phyloP scores from a whole-genome alignment of 2,329 filamentous ascomycete genomes.

The Monilinia polystroma region DNA sequence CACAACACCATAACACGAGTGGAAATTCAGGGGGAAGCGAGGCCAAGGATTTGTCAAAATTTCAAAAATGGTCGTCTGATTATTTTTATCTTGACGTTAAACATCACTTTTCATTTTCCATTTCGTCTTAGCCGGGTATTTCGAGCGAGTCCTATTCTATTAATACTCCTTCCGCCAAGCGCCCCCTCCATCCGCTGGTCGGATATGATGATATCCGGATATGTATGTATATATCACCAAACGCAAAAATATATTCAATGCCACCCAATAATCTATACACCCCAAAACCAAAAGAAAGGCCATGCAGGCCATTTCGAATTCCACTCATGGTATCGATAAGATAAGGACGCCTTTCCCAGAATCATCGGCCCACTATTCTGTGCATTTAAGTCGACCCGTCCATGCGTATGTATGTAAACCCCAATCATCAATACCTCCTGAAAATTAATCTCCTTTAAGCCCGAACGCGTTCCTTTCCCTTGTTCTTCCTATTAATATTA shows the following conservation, averaged over 20 bases:
- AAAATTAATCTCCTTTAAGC: background rate
- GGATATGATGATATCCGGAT: background rate
- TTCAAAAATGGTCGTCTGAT: background rate
- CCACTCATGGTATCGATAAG: constrained; percentile 1
- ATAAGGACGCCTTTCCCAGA: background rate
- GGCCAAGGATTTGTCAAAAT: too few species aligned
- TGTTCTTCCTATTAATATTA: background rate
- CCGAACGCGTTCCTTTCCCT: constrained; percentile 1
- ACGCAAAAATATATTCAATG: background rate
- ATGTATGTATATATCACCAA: background rate
- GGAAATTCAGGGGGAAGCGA: too few species aligned
- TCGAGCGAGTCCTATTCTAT: background rate
- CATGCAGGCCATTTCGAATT: background rate
- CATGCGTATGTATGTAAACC: background rate
- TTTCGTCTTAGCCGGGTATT: background rate
- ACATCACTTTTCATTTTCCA: background rate
- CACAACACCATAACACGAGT: too few species aligned
- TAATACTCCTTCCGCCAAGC: background rate
- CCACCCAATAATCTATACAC: background rate
- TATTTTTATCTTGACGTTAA: background rate
- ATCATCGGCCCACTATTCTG: background rate
- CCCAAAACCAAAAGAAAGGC: background rate
- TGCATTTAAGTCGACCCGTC: background rate
- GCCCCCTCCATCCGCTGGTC: background rate
- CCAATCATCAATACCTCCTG: background rate